Evolutionary conservation across 1,284 basidiomycete genomes (phyloP).

Genomic region (Xerocomus cyaneibrunnescens): DNA sequence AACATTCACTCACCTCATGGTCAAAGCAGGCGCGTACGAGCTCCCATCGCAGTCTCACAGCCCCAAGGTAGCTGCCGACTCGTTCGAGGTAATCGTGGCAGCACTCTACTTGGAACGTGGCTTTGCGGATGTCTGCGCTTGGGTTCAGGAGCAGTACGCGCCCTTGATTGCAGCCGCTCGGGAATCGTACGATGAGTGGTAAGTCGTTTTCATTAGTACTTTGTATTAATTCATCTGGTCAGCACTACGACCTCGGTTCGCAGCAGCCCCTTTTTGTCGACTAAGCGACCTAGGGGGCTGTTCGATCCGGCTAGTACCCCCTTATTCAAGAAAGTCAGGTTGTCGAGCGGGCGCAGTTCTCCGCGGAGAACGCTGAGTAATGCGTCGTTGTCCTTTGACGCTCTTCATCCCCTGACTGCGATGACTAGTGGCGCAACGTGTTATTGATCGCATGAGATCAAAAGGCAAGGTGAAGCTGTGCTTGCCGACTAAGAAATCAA

Average conservation of each 20-base stretch:
- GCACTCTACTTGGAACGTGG: constrained; percentile 32
- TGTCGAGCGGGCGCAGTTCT: constrained; percentile 16
- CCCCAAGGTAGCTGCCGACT: constrained; percentile 31
- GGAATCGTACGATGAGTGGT: constrained; percentile 24
- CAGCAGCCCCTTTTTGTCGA: background rate
- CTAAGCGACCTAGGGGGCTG: constrained; percentile 15
- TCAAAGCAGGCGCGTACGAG: constrained; percentile 28
- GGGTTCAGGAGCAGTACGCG: constrained; percentile 33
- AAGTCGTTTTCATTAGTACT: background rate
- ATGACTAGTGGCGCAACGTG: constrained; percentile 27
- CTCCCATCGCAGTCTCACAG: constrained; percentile 20
- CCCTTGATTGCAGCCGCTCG: constrained; percentile 28
- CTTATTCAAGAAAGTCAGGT: constrained; percentile 24
- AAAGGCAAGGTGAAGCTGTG: constrained; percentile 29
- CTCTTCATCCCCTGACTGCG: constrained; percentile 11
- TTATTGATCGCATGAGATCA: constrained; percentile 31
- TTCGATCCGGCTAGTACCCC: constrained; percentile 7
- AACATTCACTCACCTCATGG: constrained; percentile 35
- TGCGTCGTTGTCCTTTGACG: background rate
- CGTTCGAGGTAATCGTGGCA: constrained; percentile 35
- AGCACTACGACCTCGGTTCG: constrained; percentile 13
- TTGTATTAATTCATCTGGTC: constrained; percentile 9
- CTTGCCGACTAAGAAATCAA: constrained; percentile 18
- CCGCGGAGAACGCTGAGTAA: constrained; percentile 26
- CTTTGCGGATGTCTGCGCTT: constrained; percentile 26